Evolutionary conservation across 176 grass and related monocot genomes (phyloP).

Genomic region (Lolium perenne): DNA sequence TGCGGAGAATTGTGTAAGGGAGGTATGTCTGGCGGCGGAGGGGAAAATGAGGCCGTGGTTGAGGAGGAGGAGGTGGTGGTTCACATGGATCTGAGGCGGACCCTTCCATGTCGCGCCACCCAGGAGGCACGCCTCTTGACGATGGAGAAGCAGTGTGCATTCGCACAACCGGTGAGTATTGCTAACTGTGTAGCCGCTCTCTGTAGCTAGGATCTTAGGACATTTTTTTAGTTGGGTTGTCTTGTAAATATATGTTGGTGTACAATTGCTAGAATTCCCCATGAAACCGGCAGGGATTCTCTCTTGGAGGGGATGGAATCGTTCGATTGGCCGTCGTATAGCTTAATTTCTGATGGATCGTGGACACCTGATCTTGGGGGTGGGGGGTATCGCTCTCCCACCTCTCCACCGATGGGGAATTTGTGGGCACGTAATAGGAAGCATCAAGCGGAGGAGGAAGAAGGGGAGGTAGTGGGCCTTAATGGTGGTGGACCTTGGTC

Average conservation of each 20-base stretch:
- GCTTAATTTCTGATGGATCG: neutral
- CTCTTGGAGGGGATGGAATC: neutral
- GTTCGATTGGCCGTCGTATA: too few species aligned
- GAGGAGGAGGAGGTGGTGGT: neutral
- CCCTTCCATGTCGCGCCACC: conserved; percentile 34
- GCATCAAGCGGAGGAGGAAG: neutral
- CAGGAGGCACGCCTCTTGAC: neutral
- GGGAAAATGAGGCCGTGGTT: neutral
- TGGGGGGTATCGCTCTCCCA: neutral
- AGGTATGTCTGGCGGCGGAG: neutral
- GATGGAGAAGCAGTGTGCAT: conserved; percentile 41
- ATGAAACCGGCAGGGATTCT: neutral
- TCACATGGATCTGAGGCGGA: conserved; percentile 59
- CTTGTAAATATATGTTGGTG: neutral
- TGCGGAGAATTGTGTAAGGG: too few species aligned
- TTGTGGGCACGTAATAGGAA: neutral
- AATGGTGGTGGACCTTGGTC: too few species aligned
- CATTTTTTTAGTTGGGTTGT: neutral
- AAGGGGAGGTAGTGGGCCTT: neutral
- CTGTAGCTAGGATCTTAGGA: neutral
- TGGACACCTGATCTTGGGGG: neutral
- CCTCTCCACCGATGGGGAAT: too few species aligned
- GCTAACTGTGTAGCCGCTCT: too few species aligned
- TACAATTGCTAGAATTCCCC: neutral
- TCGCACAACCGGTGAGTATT: conserved; percentile 61